Evolutionary conservation across 1,284 basidiomycete species (phyloP).

Genomic region (Cerrena zonata): DNA sequence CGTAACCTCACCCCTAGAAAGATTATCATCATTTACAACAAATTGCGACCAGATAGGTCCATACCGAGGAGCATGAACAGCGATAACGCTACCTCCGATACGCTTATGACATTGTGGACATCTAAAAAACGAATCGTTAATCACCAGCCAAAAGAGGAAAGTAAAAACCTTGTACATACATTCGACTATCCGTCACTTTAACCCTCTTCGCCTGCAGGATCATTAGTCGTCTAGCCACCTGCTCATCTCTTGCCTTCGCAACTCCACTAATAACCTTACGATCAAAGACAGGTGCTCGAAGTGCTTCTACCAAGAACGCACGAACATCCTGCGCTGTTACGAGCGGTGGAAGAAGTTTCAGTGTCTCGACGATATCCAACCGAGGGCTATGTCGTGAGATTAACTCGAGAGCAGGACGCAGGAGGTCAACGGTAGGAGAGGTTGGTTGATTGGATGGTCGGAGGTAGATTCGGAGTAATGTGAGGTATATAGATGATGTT

Average conservation of each 20-base stretch:
- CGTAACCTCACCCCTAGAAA: constrained; percentile 79
- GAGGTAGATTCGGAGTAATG: constrained; percentile 83
- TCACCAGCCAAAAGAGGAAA: constrained; percentile 1
- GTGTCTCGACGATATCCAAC: constrained; percentile 73
- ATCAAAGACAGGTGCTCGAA: constrained; percentile 66
- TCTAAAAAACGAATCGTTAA: constrained; percentile 36
- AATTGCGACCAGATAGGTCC: constrained; percentile 18
- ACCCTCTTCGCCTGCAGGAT: constrained; percentile 75
- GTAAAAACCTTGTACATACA: constrained; percentile 48
- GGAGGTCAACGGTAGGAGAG: constrained; percentile 37
- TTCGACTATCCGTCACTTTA: constrained; percentile 85
- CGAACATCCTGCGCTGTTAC: constrained; percentile 76
- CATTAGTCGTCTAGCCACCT: constrained; percentile 69
- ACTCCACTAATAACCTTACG: constrained; percentile 63
- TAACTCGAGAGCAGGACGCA: constrained; percentile 76
- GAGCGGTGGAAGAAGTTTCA: constrained; percentile 83
- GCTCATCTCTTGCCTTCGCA: constrained; percentile 64
- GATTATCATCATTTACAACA: not conserved
- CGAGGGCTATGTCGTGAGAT: constrained; percentile 79
- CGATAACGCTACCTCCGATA: constrained; percentile 89
- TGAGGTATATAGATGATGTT: constrained; percentile 71
- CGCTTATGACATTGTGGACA: constrained; percentile 95
- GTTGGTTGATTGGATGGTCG: constrained; percentile 41
- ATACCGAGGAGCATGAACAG: constrained; percentile 82
- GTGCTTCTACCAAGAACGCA: constrained; percentile 73